Evolutionary conservation across 805 yeast genomes (phyloP).

Genomic region (Saccharomycopsis sp.): DNA sequence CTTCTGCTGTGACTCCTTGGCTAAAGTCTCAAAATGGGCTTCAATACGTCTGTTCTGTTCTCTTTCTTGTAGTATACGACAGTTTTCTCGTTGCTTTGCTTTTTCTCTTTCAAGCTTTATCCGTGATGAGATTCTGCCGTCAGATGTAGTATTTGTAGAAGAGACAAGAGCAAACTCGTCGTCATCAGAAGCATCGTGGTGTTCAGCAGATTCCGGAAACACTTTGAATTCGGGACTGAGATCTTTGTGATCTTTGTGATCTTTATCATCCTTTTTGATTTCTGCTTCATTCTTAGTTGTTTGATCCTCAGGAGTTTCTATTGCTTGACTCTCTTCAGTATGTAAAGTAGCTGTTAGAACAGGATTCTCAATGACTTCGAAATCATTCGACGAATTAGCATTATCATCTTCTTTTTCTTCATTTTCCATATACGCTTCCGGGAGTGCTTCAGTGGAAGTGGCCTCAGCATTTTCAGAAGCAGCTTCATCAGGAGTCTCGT

Average conservation of each 20-base stretch:
- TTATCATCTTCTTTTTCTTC: constrained; percentile 1
- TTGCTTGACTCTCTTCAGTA: background rate
- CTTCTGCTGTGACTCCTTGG: background rate
- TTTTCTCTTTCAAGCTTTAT: background rate
- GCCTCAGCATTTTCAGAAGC: background rate
- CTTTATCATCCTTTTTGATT: background rate
- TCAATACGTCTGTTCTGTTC: background rate
- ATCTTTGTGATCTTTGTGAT: background rate
- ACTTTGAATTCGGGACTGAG: background rate
- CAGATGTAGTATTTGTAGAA: background rate
- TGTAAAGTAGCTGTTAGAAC: background rate
- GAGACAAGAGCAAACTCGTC: background rate
- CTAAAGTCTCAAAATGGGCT: background rate
- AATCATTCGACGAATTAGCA: background rate
- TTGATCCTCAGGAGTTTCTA: background rate
- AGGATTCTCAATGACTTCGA: background rate
- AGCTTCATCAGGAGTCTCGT: background rate
- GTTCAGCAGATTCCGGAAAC: background rate
- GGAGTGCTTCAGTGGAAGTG: background rate
- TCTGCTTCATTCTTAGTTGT: background rate
- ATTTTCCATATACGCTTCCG: background rate
- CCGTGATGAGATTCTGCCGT: background rate
- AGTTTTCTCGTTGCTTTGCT: background rate
- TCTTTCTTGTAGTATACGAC: background rate
- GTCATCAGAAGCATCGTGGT: background rate